phyloP scores from a whole-genome alignment of 2,329 filamentous ascomycete genomes.

The Monascus ruber region DNA sequence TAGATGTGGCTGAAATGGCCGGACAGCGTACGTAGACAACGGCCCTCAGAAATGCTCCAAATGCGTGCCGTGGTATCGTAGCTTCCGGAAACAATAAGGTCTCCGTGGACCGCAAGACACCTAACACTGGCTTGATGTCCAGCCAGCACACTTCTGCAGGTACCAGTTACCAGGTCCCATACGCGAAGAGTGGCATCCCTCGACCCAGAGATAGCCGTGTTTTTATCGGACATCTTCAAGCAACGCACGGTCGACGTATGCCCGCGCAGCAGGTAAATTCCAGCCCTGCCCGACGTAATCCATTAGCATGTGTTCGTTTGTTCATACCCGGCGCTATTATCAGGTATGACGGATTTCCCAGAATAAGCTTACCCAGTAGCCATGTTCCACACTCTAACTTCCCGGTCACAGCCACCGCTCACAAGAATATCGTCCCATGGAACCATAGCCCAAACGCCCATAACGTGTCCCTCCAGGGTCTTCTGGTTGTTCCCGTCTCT shows the following conservation, averaged over 20 bases:
- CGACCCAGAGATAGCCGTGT: conserved; percentile 91
- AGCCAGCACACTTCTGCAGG: conserved; percentile 83
- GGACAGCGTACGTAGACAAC: conserved; percentile 77
- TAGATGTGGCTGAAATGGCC: conserved; percentile 99
- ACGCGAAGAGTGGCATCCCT: conserved; percentile 88
- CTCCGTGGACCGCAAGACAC: conserved; percentile 89
- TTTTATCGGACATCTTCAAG: conserved; percentile 90
- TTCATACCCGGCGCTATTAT: background rate
- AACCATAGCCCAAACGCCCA: conserved; percentile 99
- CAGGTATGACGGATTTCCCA: background rate
- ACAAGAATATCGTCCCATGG: conserved; percentile 93
- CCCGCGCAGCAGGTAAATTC: conserved; percentile 73
- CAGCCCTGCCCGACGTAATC: conserved; percentile 40
- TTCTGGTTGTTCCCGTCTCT: conserved; percentile 78
- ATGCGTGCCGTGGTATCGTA: conserved; percentile 96
- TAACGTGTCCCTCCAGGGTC: conserved; percentile 87
- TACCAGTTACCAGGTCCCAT: conserved; percentile 82
- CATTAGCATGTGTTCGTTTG: conserved; percentile 5
- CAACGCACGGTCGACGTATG: conserved; percentile 96
- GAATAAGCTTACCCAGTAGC: conserved; percentile 58
- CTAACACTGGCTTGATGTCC: conserved; percentile 93
- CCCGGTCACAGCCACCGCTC: conserved; percentile 89
- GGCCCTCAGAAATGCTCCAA: conserved; percentile 94
- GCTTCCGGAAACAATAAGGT: conserved; percentile 93
- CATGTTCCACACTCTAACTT: conserved; percentile 95